A percentile compares a stretch with the other conserved stretches of the same genome.
phyloP scores from a whole-genome alignment of 768 basidiomycete genomes.

The Pleurotus citrinopileatus region DNA sequence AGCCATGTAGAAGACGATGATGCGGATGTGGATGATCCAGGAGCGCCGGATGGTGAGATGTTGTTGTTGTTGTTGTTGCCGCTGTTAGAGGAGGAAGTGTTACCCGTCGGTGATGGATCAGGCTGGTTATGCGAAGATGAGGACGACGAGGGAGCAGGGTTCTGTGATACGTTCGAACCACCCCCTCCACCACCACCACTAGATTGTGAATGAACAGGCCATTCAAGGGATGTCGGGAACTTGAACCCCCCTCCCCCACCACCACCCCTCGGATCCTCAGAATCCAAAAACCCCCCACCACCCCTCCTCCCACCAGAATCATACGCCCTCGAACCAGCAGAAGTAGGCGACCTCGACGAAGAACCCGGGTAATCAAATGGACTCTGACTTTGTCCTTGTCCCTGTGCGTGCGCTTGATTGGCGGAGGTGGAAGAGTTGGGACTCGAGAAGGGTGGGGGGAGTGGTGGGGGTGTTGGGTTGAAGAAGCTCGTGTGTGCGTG shows the following conservation, averaged over 20 bases:
- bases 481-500: background rate
- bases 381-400: too few species aligned
- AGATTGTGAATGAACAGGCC: background rate
- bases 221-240: background rate
- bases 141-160: too few species aligned
- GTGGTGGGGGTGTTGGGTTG: background rate
- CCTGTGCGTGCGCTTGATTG: too few species aligned
- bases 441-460: too few species aligned
- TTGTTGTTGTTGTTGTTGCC: background rate
- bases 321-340: background rate
- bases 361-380: background rate
- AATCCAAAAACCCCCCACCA: background rate
- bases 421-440: too few species aligned
- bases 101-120: too few species aligned
- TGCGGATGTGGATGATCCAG: background rate
- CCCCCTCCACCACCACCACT: background rate
- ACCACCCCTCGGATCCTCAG: background rate
- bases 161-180: too few species aligned
- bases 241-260: background rate
- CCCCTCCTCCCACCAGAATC: background rate
- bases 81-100: background rate
- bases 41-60: background rate
- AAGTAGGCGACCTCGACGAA: background rate
- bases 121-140: too few species aligned
- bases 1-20: background rate